Evolutionary conservation across 1,284 basidiomycete species (phyloP).

Genomic region (Abortiporus biennis): DNA sequence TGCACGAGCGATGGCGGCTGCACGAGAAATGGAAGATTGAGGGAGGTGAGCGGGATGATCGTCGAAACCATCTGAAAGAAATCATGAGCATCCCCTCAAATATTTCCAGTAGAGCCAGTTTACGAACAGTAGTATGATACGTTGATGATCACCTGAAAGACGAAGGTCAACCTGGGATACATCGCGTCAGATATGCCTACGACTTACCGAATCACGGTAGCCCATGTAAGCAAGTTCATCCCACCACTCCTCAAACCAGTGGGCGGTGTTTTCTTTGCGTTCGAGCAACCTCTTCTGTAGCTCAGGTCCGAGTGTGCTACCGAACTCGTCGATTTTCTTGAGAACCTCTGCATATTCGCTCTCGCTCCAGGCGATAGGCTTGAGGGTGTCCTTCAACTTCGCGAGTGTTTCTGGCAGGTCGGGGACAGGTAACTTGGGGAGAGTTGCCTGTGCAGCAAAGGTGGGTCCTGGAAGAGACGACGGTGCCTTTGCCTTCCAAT

Average conservation of each 20-base stretch:
- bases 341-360: slow-evolving; percentile 48
- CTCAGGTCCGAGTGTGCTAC: slow-evolving; percentile 37
- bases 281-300: slow-evolving; percentile 54
- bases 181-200: not conserved
- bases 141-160: slow-evolving; percentile 62
- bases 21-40: slow-evolving; percentile 58
- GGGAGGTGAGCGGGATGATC: slow-evolving; percentile 54
- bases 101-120: not conserved
- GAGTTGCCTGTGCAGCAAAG: slow-evolving; percentile 32
- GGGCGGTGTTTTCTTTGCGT: slow-evolving; percentile 39
- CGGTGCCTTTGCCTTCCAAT: slow-evolving; percentile 41
- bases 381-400: slow-evolving; percentile 53
- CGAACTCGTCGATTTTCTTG: slow-evolving; percentile 62
- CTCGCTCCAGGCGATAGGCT: slow-evolving; percentile 57
- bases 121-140: slow-evolving; percentile 78
- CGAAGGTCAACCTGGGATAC: not conserved
- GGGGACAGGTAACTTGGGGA: slow-evolving; percentile 64
- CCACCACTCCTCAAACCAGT: slow-evolving; percentile 86
- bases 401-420: slow-evolving; percentile 49
- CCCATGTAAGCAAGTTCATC: slow-evolving; percentile 66
- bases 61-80: slow-evolving; percentile 64
- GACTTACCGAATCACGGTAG: slow-evolving; percentile 69
- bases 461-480: slow-evolving; percentile 31
- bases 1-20: slow-evolving; percentile 66
- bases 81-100: not conserved